Base-by-base conservation (phyloP, 2,329 filamentous ascomycete genomes). In the Talaromyces islandicus region DNA sequence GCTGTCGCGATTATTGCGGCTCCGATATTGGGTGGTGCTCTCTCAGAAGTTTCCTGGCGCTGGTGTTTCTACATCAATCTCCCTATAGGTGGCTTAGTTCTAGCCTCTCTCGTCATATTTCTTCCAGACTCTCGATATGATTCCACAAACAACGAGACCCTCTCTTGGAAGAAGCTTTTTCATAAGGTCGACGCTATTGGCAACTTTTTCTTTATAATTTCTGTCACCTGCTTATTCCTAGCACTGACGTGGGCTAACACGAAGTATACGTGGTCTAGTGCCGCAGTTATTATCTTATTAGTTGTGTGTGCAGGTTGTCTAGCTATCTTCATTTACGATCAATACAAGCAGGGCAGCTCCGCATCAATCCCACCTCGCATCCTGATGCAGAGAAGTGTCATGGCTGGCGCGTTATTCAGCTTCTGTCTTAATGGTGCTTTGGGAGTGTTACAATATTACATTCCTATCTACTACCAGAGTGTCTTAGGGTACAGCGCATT, bases 31-130 rank as follows among this genome's bases (percentile, higher is more conserved):
- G 80, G 46, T 12, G 57, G 62, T n/a, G 41, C 38, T 7, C 38
- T 62, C 14, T 25, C 58, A 14, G 43, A 64, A 17, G 12, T 60
- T 50, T 74, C 71, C 17, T 85, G 83, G 82, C 66, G 82, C 41
- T 84, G 80, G 81, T 83, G 74, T 60, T 80, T 80, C 64, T 80
- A 82, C 65, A 81, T 85, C 67, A 86, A 86, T 64, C 21, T 14
- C 2, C 58, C 58, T 21, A 24, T 53, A 10, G 54, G 58, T 9
- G 54, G 46, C 24, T 17, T 56, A 53, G 17, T n/a, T 60, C 21
- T 27, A 51, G 25, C 52, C 56, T 29, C 56, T 54, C 7, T 19
- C 41, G 11, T 53, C 9, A 30, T 38, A 2, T 50, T 60, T 60
- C 32, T 35, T 46, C 2, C 53, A 56, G 52, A 48, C n/a, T 1